phyloP scores from a whole-genome alignment of 306 rosid genomes.

The Rubus parviflorus region DNA sequence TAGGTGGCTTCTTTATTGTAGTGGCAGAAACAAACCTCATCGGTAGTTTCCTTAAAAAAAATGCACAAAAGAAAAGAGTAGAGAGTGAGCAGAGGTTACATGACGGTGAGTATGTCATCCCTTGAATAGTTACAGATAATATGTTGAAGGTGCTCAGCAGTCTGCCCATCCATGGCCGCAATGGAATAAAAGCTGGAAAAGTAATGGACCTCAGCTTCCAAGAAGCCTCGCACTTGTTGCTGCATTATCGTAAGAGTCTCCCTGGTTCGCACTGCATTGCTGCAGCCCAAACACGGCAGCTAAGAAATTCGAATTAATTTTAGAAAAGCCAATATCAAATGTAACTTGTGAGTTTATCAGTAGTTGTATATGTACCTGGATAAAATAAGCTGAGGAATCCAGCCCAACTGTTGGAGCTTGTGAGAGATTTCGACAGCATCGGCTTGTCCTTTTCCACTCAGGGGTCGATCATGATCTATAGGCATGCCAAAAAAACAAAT shows the following conservation, averaged over 20 bases:
- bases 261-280: constrained; percentile 77
- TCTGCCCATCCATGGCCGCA: constrained; percentile 99
- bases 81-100: constrained; percentile 52
- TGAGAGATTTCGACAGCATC: constrained; percentile 69
- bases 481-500: background rate
- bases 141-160: constrained; percentile 90
- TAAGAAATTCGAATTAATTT: constrained; percentile 8
- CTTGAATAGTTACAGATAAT: constrained; percentile 68
- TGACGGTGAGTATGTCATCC: constrained; percentile 75
- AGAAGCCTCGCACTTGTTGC: constrained; percentile 63
- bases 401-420: constrained; percentile 76
- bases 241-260: constrained; percentile 90
- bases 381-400: constrained; percentile 93
- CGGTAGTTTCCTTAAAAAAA: background rate
- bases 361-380: constrained; percentile 55
- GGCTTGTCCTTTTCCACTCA: constrained; percentile 73
- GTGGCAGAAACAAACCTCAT: no score
- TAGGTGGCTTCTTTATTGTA: background rate
- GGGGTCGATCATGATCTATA: constrained; percentile 90
- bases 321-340: constrained; percentile 7
- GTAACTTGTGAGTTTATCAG: constrained; percentile 11
- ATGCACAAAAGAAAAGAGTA: background rate
- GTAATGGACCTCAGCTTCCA: constrained; percentile 79
- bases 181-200: constrained; percentile 92
- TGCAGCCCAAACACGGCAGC: constrained; percentile 37